These are phyloP conservation scores for Pontederia crassipes DNA, from an alignment of 176 grass and related monocot species.

Conservation along the genomic window DNA sequence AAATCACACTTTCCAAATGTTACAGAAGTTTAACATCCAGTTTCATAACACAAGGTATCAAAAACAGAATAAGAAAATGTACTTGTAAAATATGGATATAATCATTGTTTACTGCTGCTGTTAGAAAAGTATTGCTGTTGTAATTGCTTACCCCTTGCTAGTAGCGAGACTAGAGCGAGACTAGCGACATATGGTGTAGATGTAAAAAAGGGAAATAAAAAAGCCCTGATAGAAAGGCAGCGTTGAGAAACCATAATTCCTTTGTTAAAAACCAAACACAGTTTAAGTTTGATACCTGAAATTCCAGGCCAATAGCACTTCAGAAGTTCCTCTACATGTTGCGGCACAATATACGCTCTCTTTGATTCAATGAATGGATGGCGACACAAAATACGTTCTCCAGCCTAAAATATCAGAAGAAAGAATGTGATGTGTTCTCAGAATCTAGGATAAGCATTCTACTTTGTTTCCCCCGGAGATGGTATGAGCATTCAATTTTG, in stretches of 20 bases:
- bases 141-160: too few relatives aligned
- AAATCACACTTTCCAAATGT: too few relatives aligned
- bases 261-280: background rate
- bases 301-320: constrained; percentile 78
- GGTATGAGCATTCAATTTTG: background rate
- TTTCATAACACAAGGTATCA: too few relatives aligned
- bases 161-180: too few relatives aligned
- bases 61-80: too few relatives aligned
- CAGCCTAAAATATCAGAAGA: constrained; percentile 44
- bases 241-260: too few relatives aligned
- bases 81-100: background rate
- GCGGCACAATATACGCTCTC: constrained; percentile 86
- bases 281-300: constrained; percentile 39
- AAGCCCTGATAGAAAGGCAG: background rate
- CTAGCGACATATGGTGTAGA: too few relatives aligned
- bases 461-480: too few relatives aligned
- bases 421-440: constrained; percentile 19
- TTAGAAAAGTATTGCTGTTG: too few relatives aligned
- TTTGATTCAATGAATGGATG: constrained; percentile 97
- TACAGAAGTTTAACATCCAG: too few relatives aligned
- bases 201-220: background rate
- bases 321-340: constrained; percentile 84
- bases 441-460: background rate
- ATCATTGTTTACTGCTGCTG: background rate
- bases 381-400: constrained; percentile 79